phyloP scores from a whole-genome alignment of 169 alveolate species.

The Plasmodium gonderi region DNA sequence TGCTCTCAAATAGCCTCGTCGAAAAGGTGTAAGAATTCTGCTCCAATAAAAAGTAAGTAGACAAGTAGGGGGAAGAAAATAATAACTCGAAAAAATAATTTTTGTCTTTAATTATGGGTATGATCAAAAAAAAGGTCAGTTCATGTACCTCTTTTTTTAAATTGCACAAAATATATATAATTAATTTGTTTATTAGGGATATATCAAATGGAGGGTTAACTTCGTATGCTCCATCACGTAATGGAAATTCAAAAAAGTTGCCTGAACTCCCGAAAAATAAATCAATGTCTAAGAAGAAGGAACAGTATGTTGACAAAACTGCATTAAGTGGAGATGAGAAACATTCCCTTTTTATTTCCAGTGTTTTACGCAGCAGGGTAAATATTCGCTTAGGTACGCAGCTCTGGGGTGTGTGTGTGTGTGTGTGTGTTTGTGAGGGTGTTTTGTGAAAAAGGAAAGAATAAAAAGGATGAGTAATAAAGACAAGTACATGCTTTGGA shows the following conservation, averaged over 20 bases:
- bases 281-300: conserved; percentile 69
- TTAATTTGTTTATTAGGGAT: conserved; percentile 50
- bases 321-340: conserved; percentile 75
- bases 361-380: conserved; percentile 4
- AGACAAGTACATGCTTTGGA: conserved; percentile 1
- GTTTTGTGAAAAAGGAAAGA: neutral
- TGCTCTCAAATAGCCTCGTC: conserved; percentile 61
- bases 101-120: conserved; percentile 37
- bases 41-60: conserved; percentile 27
- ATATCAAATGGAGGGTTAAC: conserved; percentile 75
- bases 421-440: neutral
- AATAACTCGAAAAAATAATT: conserved; percentile 60
- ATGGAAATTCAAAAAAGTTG: conserved; percentile 35
- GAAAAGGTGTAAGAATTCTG: conserved; percentile 42
- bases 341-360: conserved; percentile 49
- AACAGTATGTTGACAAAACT: conserved; percentile 37
- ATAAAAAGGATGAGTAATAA: neutral
- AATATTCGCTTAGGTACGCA: conserved; percentile 58
- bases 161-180: conserved; percentile 44
- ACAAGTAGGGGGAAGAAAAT: conserved; percentile 47
- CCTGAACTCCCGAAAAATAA: conserved; percentile 73
- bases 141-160: conserved; percentile 40
- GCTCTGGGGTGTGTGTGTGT: neutral
- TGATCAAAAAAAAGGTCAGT: conserved; percentile 55
- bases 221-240: conserved; percentile 38